phyloP scores from a whole-genome alignment of 305 asterid genomes.

The Rubia balearica region DNA sequence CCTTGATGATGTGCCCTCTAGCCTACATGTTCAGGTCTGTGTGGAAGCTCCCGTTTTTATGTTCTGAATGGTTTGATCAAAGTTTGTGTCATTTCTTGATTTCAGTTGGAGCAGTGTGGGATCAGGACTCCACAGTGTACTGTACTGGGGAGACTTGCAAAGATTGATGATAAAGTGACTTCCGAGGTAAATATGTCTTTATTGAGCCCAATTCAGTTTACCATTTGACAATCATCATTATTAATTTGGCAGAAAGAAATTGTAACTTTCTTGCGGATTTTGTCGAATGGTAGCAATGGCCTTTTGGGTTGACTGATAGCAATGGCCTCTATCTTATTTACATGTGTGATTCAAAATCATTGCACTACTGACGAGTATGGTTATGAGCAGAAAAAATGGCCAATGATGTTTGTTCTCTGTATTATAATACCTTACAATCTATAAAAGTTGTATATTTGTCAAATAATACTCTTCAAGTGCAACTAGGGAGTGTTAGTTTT shows the following conservation, averaged over 20 bases:
- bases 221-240: background rate
- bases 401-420: background rate
- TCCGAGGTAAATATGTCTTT: constrained; percentile 33
- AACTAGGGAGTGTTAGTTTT: background rate
- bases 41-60: constrained; percentile 11
- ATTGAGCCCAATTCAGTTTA: constrained; percentile 3
- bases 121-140: constrained; percentile 82
- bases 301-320: background rate
- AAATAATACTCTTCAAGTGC: background rate
- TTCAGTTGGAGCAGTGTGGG: constrained; percentile 77
- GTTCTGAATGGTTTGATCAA: constrained; percentile 2
- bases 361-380: background rate
- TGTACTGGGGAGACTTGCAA: constrained; percentile 54
- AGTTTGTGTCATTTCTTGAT: constrained; percentile 14
- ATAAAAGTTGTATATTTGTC: background rate
- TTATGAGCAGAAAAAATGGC: background rate
- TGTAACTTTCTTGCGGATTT: background rate
- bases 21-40: constrained; percentile 70
- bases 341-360: no score
- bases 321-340: no score
- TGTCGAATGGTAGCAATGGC: background rate
- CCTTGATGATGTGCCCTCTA: constrained; percentile 42
- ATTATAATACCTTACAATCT: background rate
- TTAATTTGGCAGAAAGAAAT: background rate
- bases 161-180: constrained; percentile 47